Evolutionary conservation across 768 basidiomycete genomes (phyloP).

Genomic region (Collybia mongolica): DNA sequence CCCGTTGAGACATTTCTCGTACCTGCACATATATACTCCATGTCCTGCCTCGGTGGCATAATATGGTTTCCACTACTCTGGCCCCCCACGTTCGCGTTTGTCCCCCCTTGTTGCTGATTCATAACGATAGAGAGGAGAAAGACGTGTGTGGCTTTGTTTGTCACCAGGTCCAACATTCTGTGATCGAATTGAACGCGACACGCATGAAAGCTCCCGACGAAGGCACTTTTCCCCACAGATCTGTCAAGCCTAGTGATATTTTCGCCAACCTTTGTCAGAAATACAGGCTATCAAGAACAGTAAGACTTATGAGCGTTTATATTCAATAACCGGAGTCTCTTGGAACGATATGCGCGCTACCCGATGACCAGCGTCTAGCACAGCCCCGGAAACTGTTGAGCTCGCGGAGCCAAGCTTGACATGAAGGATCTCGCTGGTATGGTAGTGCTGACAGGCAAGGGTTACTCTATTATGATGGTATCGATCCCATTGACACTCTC

Average conservation of each 20-base stretch:
- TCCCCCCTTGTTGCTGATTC: slow-evolving; percentile 24
- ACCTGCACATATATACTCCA: slow-evolving; percentile 91
- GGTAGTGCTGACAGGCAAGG: slow-evolving; percentile 7
- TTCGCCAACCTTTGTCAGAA: too few relatives aligned
- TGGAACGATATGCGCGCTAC: too few relatives aligned
- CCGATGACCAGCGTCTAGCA: slow-evolving; percentile 8
- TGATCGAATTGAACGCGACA: too few relatives aligned
- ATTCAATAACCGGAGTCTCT: too few relatives aligned
- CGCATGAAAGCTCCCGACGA: neutral
- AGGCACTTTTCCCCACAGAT: neutral
- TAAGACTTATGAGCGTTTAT: too few relatives aligned
- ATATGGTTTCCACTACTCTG: slow-evolving; percentile 26
- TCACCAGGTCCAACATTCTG: too few relatives aligned
- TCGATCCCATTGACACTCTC: slow-evolving; percentile 11
- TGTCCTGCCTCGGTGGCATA: slow-evolving; percentile 51
- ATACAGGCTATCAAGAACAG: too few relatives aligned
- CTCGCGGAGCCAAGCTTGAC: slow-evolving; percentile 1
- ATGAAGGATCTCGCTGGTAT: slow-evolving; percentile 8
- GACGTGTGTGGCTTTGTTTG: slow-evolving; percentile 16
- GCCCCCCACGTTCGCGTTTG: slow-evolving; percentile 15
- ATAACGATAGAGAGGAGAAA: slow-evolving; percentile 19
- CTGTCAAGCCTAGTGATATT: neutral
- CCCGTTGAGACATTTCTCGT: slow-evolving; percentile 15
- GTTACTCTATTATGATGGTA: slow-evolving; percentile 12
- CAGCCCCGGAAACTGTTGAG: slow-evolving; percentile 4